These are phyloP conservation scores for Phytopythium helicoides DNA, from an alignment of 352 stramenopile species.

Conservation along the genomic window DNA sequence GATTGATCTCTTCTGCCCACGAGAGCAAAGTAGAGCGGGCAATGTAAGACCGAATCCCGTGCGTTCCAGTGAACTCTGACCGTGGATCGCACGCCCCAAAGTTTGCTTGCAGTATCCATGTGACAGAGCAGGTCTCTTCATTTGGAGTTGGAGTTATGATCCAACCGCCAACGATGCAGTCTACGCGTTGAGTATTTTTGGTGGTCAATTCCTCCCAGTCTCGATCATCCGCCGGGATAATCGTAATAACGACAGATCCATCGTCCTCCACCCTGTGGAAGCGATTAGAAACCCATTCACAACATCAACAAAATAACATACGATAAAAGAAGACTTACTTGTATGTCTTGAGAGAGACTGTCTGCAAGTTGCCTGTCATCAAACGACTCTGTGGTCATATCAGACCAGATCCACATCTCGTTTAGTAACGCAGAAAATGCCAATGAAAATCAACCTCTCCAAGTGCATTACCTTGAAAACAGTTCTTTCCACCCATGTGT, in stretches of 20 bases:
- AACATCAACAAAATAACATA: neutral
- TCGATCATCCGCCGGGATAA: constrained; percentile 56
- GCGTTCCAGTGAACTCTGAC: constrained; percentile 51
- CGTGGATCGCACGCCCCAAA: constrained; percentile 56
- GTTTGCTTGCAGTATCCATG: constrained; percentile 80
- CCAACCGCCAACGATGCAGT: constrained; percentile 70
- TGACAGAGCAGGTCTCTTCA: constrained; percentile 64
- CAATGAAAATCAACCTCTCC: too few relatives aligned
- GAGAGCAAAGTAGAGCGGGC: constrained; percentile 35
- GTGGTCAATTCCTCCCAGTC: constrained; percentile 20
- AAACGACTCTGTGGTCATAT: constrained; percentile 29
- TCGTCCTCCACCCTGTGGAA: constrained; percentile 53
- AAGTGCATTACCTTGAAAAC: constrained; percentile 38
- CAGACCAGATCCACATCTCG: too few relatives aligned
- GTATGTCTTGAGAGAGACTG: constrained; percentile 67
- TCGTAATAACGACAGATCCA: constrained; percentile 59
- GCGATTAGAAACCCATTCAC: constrained; percentile 1
- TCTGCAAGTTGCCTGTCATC: constrained; percentile 37
- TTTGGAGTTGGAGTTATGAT: constrained; percentile 55
- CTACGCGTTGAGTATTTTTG: constrained; percentile 24
- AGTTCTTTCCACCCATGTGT: constrained; percentile 55
- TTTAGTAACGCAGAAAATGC: too few relatives aligned
- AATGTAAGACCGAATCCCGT: constrained; percentile 26
- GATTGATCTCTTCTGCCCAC: constrained; percentile 55
- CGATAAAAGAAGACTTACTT: constrained; percentile 27